Percentiles rank a stretch among this genome's conserved stretches.
Evolutionary conservation across 768 basidiomycete genomes (phyloP).

Genomic region (Albatrellus ellisii): DNA sequence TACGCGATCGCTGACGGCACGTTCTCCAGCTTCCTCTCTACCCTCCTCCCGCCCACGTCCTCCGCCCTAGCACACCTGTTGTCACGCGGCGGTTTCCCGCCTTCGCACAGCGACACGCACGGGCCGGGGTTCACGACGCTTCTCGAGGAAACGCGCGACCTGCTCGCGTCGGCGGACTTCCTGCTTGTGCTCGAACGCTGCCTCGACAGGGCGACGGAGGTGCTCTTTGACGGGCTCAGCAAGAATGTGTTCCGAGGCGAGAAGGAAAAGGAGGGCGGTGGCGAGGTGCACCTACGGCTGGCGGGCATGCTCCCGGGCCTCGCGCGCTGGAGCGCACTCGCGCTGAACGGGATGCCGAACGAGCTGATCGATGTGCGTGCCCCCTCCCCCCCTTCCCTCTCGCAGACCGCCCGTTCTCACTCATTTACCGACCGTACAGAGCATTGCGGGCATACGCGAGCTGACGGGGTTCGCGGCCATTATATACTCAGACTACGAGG

Average conservation of each 20-base stretch:
- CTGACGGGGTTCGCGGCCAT: slow-evolving; percentile 60
- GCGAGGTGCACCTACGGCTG: slow-evolving; percentile 45
- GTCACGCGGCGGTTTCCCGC: slow-evolving; percentile 43
- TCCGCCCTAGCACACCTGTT: slow-evolving; percentile 60
- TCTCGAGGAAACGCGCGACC: slow-evolving; percentile 51
- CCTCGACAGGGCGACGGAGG: slow-evolving; percentile 54
- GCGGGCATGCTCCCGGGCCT: slow-evolving; percentile 75
- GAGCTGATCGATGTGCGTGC: slow-evolving; percentile 70
- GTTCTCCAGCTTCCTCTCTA: slow-evolving; percentile 49
- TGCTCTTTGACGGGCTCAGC: slow-evolving; percentile 51
- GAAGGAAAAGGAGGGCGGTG: slow-evolving; percentile 15
- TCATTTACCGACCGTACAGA: slow-evolving; percentile 24
- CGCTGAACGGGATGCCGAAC: slow-evolving; percentile 58
- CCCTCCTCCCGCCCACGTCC: slow-evolving; percentile 62
- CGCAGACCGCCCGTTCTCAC: not conserved
- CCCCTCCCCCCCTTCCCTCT: not conserved
- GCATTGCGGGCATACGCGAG: slow-evolving; percentile 48
- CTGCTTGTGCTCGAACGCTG: slow-evolving; percentile 55
- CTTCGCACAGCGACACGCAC: slow-evolving; percentile 21
- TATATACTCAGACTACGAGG: slow-evolving; percentile 56
- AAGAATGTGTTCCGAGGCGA: slow-evolving; percentile 42
- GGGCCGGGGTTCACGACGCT: slow-evolving; percentile 46
- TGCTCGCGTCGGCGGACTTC: slow-evolving; percentile 60
- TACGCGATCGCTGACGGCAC: slow-evolving; percentile 2
- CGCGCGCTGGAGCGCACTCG: slow-evolving; percentile 62